Base-by-base conservation (phyloP, 192 early-diverging fungal genomes). In the Coemansia sp. region DNA sequence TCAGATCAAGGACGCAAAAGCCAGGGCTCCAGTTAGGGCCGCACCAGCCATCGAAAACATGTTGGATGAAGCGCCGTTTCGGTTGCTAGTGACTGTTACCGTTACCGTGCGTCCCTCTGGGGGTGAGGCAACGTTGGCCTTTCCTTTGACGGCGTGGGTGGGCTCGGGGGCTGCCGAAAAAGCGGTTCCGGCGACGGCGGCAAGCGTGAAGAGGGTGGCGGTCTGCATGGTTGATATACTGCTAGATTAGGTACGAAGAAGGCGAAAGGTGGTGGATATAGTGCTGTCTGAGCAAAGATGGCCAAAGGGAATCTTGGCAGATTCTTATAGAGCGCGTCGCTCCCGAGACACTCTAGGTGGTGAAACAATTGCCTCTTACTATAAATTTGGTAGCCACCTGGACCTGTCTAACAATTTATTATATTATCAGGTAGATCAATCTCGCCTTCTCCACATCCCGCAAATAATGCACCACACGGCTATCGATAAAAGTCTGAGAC, bases 1-100 rank as follows among this genome's bases (percentile, higher is more conserved):
- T 69, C 62, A 81, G 41, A 81, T 81, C 62, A 75, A 81, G 29
- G 74, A 76, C 45, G 79, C 79, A 71, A 81, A 73, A 39, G 71
- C 79, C 10, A 81, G 59, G 8, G 79, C 71, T 29, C 79, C 79
- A 3, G 79, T 74, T 35, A 82, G 74, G 33, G 79, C 79, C 35
- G 79, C 79, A 41, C 74, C 79, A 17, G 79, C 79, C 29, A 82
- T 54, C 39, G 79, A 82, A 16, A 64, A 62, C 42, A 72, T 66
- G 74, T 82, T 82, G 45, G 37, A 62, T 21, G 40, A 42, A 24
- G 79, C 79, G 35, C 74, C 68, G 68, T 68, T 77, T 34, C 40
- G 50, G 44, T 66, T 67, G 34, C 72, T 65, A 7, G 79, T 82
- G 42, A 67, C 69, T 7, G 74, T 82, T 36, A 74, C 74, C 21